A percentile compares a stretch with the other conserved stretches of the same genome.
These are phyloP conservation scores for Cryptosporidium ryanae DNA, from an alignment of 169 alveolate genomes.

Conservation along the genomic window DNA sequence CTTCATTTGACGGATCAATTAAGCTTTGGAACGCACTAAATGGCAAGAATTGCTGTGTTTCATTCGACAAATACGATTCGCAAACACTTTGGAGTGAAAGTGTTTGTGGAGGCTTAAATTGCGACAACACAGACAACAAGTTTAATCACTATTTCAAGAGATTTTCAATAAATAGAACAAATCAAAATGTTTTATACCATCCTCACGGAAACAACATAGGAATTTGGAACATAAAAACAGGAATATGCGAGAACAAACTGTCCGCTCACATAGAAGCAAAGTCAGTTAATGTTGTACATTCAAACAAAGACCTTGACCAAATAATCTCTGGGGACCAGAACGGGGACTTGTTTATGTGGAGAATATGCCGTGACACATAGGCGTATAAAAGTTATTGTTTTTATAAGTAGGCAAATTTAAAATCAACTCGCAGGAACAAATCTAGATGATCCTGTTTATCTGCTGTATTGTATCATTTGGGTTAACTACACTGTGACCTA, in stretches of 20 bases:
- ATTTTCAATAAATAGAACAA: conserved; percentile 11
- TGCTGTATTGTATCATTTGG: conserved; percentile 89
- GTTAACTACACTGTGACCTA: conserved; percentile 89
- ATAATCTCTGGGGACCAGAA: conserved; percentile 65
- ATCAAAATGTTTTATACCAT: conserved; percentile 39
- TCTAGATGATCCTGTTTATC: conserved; percentile 53
- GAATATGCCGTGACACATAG: not conserved
- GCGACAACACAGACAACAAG: not conserved
- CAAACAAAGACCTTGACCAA: not conserved
- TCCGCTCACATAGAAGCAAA: conserved; percentile 66
- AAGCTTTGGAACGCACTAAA: conserved; percentile 78
- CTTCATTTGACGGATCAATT: conserved; percentile 77
- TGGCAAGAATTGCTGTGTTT: conserved; percentile 79
- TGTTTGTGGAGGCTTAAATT: not conserved
- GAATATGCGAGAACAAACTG: conserved; percentile 48
- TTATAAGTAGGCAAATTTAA: not conserved
- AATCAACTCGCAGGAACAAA: not conserved
- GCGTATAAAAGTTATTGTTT: not conserved
- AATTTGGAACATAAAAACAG: conserved; percentile 69
- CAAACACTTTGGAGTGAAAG: conserved; percentile 29
- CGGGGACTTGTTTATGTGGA: conserved; percentile 48
- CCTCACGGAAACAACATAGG: conserved; percentile 73
- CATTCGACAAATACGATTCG: conserved; percentile 62
- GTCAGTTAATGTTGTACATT: conserved; percentile 41
- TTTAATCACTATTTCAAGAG: conserved; percentile 34